phyloP scores from a whole-genome alignment of 2,329 filamentous ascomycete species.

The Plectosphaerella plurivora region DNA sequence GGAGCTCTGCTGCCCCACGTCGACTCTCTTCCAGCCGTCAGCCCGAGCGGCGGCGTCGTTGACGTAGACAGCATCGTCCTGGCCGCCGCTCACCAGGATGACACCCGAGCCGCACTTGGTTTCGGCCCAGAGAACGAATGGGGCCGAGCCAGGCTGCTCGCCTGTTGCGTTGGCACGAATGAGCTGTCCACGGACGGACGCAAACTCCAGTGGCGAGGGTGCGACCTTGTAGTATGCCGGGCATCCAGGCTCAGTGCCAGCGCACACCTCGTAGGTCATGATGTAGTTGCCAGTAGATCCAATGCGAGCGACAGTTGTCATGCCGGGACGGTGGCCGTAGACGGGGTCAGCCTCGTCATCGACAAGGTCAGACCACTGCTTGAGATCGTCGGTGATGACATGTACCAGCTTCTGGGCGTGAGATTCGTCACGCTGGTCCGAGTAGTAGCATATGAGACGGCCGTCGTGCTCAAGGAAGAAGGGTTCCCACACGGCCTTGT shows the following conservation, averaged over 20 bases:
- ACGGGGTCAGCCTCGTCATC: conserved; percentile 60
- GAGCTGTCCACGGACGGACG: background rate
- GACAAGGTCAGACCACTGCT: conserved; percentile 49
- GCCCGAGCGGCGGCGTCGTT: background rate
- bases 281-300: conserved; percentile 1
- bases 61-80: background rate
- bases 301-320: conserved; percentile 1
- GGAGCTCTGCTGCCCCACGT: background rate
- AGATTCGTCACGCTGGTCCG: conserved; percentile 62
- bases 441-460: conserved; percentile 63
- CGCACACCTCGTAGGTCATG: conserved; percentile 15
- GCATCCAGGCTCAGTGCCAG: background rate
- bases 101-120: background rate
- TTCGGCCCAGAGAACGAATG: background rate
- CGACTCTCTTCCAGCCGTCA: background rate
- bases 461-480: conserved; percentile 53
- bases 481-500: conserved; percentile 70
- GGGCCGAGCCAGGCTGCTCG: background rate
- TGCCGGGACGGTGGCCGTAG: conserved; percentile 54
- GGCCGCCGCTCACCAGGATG: background rate
- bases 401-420: conserved; percentile 68
- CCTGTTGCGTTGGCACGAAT: conserved; percentile 1
- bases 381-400: conserved; percentile 55
- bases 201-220: background rate
- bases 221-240: background rate